phyloP scores from a whole-genome alignment of 208 protist genomes.

The Strigomonas culicis region DNA sequence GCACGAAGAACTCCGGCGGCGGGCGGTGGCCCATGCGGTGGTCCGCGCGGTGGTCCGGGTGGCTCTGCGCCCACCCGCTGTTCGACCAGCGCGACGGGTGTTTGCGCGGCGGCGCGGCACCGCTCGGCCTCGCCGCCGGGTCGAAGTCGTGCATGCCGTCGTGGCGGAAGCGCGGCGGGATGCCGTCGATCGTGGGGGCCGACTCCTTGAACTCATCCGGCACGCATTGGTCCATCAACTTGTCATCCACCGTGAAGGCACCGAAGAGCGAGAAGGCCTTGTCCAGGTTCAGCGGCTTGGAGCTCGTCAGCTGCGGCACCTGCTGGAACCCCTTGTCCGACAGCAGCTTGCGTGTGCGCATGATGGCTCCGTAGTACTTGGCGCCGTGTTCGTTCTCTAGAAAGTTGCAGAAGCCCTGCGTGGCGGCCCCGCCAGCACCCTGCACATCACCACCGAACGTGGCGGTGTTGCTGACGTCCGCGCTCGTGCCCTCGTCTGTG shows the following conservation, averaged over 20 bases:
- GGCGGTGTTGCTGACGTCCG: constrained; percentile 37
- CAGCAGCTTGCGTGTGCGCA: constrained; percentile 74
- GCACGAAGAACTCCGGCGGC: not conserved
- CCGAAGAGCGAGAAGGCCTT: constrained; percentile 90
- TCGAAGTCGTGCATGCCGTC: constrained; percentile 7
- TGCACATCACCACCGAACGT: constrained; percentile 12
- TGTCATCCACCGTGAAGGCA: constrained; percentile 52
- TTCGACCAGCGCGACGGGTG: not conserved
- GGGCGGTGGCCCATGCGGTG: constrained; percentile 9
- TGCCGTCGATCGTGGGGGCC: constrained; percentile 14
- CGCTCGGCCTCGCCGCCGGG: not conserved
- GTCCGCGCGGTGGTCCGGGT: constrained; percentile 7
- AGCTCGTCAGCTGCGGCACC: constrained; percentile 86
- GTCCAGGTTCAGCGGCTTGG: constrained; percentile 86
- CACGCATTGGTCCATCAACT: constrained; percentile 44
- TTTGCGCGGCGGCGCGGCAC: not conserved
- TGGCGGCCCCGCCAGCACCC: constrained; percentile 80
- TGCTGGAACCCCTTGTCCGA: constrained; percentile 71
- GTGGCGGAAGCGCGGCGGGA: constrained; percentile 10
- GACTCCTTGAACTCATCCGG: constrained; percentile 54
- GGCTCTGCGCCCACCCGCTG: not conserved
- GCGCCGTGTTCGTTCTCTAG: constrained; percentile 39
- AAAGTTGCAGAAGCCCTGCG: constrained; percentile 77
- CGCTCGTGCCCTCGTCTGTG: constrained; percentile 76
- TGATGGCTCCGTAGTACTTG: constrained; percentile 19